These are phyloP conservation scores for Didymellaceae sp. DNA, from an alignment of 2,329 filamentous ascomycete species.

Conservation along the genomic window DNA sequence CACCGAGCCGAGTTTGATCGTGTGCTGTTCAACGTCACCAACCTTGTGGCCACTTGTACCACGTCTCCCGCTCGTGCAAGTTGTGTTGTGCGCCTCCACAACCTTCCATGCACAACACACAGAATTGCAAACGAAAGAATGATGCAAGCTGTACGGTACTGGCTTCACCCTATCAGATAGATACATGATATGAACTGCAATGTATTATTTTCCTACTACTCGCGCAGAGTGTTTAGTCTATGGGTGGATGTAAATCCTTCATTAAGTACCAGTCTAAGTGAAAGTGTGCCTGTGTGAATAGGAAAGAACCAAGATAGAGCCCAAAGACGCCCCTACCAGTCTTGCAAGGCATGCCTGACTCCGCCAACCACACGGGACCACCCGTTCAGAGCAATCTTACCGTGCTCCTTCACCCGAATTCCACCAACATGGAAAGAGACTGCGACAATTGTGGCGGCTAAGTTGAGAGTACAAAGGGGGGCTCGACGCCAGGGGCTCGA, in stretches of 20 bases:
- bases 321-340: constrained; percentile 43
- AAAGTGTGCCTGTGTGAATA: constrained; percentile 38
- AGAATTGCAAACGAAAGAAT: not conserved
- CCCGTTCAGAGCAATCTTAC: constrained; percentile 13
- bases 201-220: constrained; percentile 39
- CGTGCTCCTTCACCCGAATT: constrained; percentile 19
- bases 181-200: constrained; percentile 2
- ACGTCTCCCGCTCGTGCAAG: not conserved
- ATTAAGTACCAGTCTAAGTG: constrained; percentile 51
- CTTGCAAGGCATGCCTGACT: constrained; percentile 45
- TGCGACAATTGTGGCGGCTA: constrained; percentile 35
- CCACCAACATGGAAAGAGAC: constrained; percentile 30
- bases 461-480: constrained; percentile 34
- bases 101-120: not conserved
- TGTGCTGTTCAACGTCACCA: not conserved
- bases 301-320: constrained; percentile 29
- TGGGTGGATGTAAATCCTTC: constrained; percentile 47
- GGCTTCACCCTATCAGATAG: not conserved
- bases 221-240: constrained; percentile 46
- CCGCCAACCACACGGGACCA: constrained; percentile 26
- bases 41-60: not conserved
- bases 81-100: not conserved
- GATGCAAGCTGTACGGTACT: too few relatives aligned
- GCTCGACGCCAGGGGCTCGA: constrained; percentile 20
- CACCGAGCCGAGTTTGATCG: not conserved